Evolutionary conservation across 2,329 filamentous ascomycete genomes (phyloP).

Genomic region (Huntiella decipiens): DNA sequence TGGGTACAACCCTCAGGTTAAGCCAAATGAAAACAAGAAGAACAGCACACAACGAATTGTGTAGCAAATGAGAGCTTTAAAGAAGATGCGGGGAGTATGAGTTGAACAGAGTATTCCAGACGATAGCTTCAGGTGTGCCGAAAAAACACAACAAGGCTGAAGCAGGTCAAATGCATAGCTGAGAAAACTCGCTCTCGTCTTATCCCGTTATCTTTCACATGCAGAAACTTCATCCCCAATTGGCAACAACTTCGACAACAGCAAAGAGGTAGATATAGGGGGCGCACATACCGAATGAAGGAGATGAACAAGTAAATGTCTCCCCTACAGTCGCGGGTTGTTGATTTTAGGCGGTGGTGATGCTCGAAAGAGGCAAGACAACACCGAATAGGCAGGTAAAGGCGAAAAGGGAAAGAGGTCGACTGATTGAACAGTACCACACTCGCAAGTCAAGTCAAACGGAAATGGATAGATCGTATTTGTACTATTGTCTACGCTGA

Average conservation of each 20-base stretch:
- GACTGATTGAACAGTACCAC: slow-evolving; percentile 5
- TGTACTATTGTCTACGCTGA: slow-evolving; percentile 11
- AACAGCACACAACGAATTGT: background rate
- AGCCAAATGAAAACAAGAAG: no score
- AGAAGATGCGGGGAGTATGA: background rate
- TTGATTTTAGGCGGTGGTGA: background rate
- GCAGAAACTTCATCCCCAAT: no score
- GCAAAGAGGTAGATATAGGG: slow-evolving; percentile 16
- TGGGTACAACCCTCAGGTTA: no score
- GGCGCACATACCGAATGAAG: slow-evolving; percentile 42
- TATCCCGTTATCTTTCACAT: no score
- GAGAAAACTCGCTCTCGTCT: no score
- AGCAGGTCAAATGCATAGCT: no score
- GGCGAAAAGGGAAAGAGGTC: background rate
- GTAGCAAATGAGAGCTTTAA: background rate
- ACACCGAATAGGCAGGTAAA: background rate
- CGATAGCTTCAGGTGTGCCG: background rate
- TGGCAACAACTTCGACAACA: background rate
- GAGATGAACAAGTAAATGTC: slow-evolving; percentile 99
- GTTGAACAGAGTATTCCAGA: background rate
- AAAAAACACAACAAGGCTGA: no score
- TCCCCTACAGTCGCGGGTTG: slow-evolving; percentile 41
- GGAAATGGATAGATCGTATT: slow-evolving; percentile 11
- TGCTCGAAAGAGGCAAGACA: background rate
- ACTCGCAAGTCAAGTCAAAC: slow-evolving; percentile 12